These are phyloP conservation scores for Endothia cerciana DNA, from an alignment of 2,329 filamentous ascomycete species.

Conservation along the genomic window DNA sequence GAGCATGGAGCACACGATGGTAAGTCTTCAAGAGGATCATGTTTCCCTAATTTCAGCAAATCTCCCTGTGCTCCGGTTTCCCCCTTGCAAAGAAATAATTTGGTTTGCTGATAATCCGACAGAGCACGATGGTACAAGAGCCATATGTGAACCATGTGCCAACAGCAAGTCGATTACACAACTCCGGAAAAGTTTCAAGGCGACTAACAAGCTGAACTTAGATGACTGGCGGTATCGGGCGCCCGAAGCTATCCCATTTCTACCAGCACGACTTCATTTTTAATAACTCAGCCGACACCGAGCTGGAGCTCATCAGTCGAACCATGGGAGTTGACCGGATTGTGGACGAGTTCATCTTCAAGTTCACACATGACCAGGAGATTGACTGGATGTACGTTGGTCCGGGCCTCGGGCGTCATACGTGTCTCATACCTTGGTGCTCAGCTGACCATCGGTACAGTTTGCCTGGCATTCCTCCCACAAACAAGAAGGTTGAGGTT, in stretches of 20 bases:
- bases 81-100: no score
- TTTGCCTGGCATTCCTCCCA: constrained; percentile 60
- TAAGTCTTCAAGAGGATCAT: background rate
- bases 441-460: constrained; percentile 31
- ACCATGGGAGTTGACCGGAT: constrained; percentile 74
- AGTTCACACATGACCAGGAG: constrained; percentile 64
- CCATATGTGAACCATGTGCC: constrained; percentile 73
- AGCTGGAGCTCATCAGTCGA: constrained; percentile 70
- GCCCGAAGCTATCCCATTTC: constrained; percentile 64
- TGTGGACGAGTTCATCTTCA: constrained; percentile 71
- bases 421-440: background rate
- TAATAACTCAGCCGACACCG: constrained; percentile 69
- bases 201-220: constrained; percentile 30
- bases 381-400: constrained; percentile 69
- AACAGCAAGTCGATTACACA: constrained; percentile 52
- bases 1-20: constrained; percentile 73
- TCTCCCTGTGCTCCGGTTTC: background rate
- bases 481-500: constrained; percentile 57
- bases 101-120: background rate
- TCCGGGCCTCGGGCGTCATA: background rate
- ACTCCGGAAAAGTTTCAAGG: background rate
- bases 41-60: background rate
- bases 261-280: constrained; percentile 78
- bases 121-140: constrained; percentile 44
- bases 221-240: constrained; percentile 71